A percentile compares a stretch with the other conserved stretches of the same genome.
These are phyloP conservation scores for Xylaria sp. DNA, from an alignment of 2,329 filamentous ascomycete species.

Conservation along the genomic window DNA sequence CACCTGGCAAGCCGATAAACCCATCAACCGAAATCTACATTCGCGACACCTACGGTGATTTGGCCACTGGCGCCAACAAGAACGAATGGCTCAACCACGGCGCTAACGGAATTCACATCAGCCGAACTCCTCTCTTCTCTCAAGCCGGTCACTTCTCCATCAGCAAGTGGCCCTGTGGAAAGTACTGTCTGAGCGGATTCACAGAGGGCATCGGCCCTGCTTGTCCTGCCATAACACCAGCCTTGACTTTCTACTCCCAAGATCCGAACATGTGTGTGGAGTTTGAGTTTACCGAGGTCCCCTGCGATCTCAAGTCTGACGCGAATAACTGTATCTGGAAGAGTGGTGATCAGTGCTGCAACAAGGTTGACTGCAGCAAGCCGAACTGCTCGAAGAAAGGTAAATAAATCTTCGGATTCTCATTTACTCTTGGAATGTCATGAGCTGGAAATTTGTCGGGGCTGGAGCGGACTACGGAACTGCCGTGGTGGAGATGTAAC, in stretches of 20 bases:
- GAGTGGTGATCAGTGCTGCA: slow-evolving; percentile 30
- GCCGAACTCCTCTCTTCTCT: slow-evolving; percentile 27
- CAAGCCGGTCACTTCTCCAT: slow-evolving; percentile 31
- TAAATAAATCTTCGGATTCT: slow-evolving; percentile 31
- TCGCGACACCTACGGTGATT: slow-evolving; percentile 32
- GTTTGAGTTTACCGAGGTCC: slow-evolving; percentile 32
- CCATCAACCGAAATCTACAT: slow-evolving; percentile 29
- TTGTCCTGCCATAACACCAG: slow-evolving; percentile 25
- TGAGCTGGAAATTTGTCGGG: background rate
- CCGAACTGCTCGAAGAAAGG: slow-evolving; percentile 17
- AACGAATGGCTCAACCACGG: slow-evolving; percentile 32
- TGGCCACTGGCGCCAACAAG: slow-evolving; percentile 30
- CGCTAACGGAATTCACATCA: slow-evolving; percentile 25
- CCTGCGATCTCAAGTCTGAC: slow-evolving; percentile 29
- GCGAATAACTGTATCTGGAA: slow-evolving; percentile 35
- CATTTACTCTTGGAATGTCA: background rate
- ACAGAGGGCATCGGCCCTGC: slow-evolving; percentile 30
- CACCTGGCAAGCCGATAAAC: slow-evolving; percentile 13
- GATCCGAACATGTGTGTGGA: slow-evolving; percentile 34
- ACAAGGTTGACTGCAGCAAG: slow-evolving; percentile 26
- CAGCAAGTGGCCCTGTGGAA: slow-evolving; percentile 35
- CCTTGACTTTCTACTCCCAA: slow-evolving; percentile 31
- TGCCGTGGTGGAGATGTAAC: slow-evolving; percentile 5
- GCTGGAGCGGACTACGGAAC: background rate
- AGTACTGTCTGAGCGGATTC: slow-evolving; percentile 34